Evolutionary conservation across 2,329 filamentous ascomycete genomes (phyloP), one percentile per base, ranked within the genome.

Genomic region (Penicillium glabrum): DNA sequence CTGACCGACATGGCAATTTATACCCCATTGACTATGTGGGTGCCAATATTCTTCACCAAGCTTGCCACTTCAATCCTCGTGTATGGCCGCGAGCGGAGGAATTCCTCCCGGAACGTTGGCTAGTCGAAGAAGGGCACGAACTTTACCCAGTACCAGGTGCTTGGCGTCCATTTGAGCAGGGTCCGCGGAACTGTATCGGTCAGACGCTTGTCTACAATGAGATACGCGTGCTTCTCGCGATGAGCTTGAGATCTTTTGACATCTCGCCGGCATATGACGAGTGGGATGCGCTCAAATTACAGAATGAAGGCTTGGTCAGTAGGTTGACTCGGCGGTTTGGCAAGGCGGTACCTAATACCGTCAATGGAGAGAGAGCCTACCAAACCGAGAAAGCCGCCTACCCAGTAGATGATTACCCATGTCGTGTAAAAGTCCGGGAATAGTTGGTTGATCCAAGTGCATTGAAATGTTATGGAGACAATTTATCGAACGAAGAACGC

Each of bases 161-260:
- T 13, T 51, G 37, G 37, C 35, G 48, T 3, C 48, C 48, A 19
- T 51, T 51, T 14, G 48, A 51, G 37, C 48, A 51, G 14, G 48
- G 48, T 6, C 48, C 48, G 19, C 48, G 48, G 6, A 51, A 51
- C 14, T 51, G 48, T n/a, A 51, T 51, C 14, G 48, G 48, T 3
- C 48, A 51, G 16, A 51, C 48, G 16, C 48, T 51, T 21, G 48
- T 51, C 6, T 51, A 43, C 3, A 51, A 51, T 33, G 48, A 51
- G 24, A 51, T 51, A 31, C 29, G 19, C 35, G 48, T 3, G 14
- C 39, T 13, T 43, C 8, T 51, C 2, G 37, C 11, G 3, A 51
- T 51, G 48, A 51, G 16, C 6, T 3, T 13, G 37, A 27, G 21
- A 35, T 3, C 13, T 5, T 51, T 51, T 11, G 35, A 51, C 4